Conservation (phyloP, 495 filamentous ascomycete species). For the Aspergillus olivimuriae region DNA sequence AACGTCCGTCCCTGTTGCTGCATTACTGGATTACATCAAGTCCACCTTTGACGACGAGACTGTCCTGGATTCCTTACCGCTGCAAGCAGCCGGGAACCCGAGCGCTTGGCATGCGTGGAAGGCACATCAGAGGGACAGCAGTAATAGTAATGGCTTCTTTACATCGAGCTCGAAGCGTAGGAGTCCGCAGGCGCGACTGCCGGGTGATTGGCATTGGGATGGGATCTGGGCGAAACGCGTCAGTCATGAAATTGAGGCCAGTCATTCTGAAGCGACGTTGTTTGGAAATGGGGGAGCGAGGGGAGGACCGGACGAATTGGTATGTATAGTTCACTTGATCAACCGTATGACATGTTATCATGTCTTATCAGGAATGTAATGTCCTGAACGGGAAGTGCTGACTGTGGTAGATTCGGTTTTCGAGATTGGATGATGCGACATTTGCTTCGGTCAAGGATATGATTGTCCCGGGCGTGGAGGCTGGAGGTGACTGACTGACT, state of each 20-base stretch:
- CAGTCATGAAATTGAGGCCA: constrained; percentile 66
- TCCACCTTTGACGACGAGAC: constrained; percentile 70
- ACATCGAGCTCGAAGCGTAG: constrained; percentile 20
- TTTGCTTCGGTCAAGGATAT: constrained; percentile 54
- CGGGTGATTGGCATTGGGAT: constrained; percentile 92
- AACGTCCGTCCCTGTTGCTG: constrained; percentile 27
- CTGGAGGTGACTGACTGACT: constrained; percentile 16
- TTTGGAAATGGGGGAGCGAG: constrained; percentile 57
- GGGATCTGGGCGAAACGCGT: constrained; percentile 88
- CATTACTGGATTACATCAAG: constrained; percentile 70
- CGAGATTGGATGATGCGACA: constrained; percentile 56
- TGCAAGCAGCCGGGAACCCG: constrained; percentile 77
- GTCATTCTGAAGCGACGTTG: constrained; percentile 67
- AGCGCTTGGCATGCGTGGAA: constrained; percentile 90
- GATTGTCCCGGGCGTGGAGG: constrained; percentile 47
- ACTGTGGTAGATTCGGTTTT: constrained; percentile 63
- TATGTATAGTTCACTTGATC: constrained; percentile 35
- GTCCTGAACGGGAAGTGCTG: too few species aligned
- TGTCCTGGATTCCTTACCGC: constrained; percentile 70
- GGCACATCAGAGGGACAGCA: constrained; percentile 54
- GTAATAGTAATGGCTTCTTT: constrained; percentile 5
- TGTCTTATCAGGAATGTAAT: too few species aligned
- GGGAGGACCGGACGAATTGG: constrained; percentile 60
- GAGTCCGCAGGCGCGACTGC: constrained; percentile 45
- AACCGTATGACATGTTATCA: too few species aligned